Conservation (phyloP, 176 grass and related monocot species). For the Phoenix dactylifera region DNA sequence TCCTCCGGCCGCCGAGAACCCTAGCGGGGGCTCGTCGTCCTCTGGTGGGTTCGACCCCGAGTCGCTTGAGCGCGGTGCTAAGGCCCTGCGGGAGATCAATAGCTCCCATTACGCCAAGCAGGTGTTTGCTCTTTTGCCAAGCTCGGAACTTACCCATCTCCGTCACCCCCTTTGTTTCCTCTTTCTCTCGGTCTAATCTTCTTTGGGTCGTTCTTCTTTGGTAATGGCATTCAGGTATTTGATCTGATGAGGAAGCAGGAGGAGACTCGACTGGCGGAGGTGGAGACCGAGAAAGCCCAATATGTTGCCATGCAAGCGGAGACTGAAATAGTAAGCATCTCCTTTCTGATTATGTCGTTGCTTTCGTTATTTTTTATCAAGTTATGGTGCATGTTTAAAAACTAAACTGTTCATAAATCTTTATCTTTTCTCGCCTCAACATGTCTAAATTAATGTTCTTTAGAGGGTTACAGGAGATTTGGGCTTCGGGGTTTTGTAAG, state of each 20-base stretch:
- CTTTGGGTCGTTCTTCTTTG: neutral
- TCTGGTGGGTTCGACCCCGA: constrained; percentile 58
- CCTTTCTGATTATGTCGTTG: neutral
- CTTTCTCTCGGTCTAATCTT: neutral
- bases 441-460: too few relatives aligned
- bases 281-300: constrained; percentile 46
- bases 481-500: too few relatives aligned
- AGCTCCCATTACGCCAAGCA: constrained; percentile 49
- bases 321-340: constrained; percentile 44
- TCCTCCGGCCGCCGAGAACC: neutral
- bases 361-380: neutral
- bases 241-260: constrained; percentile 79
- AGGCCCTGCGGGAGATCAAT: constrained; percentile 62
- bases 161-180: constrained; percentile 9
- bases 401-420: too few relatives aligned
- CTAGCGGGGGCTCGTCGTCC: neutral
- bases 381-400: too few relatives aligned
- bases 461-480: too few relatives aligned
- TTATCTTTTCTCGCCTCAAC: too few relatives aligned
- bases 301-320: constrained; percentile 28
- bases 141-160: neutral
- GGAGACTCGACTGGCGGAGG: constrained; percentile 42
- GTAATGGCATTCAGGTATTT: constrained; percentile 44
- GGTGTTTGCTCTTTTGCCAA: constrained; percentile 34
- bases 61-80: constrained; percentile 50